Evolutionary conservation across 805 yeast species (phyloP).

Genomic region (Schwanniomyces yamadae): DNA sequence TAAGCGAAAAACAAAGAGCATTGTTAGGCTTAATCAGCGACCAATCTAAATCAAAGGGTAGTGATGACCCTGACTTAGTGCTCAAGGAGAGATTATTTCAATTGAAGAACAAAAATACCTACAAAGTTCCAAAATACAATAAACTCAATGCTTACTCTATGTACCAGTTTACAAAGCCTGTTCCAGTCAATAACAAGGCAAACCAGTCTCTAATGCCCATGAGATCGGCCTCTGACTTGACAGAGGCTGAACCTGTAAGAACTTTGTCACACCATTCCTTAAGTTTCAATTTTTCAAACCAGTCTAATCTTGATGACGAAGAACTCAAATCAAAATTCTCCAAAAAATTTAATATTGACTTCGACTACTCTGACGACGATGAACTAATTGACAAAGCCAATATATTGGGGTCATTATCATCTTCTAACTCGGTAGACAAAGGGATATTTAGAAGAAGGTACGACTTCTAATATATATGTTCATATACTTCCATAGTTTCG

Average conservation of each 20-base stretch:
- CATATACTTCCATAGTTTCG: no score
- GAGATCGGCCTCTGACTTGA: background rate
- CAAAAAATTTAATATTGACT: constrained; percentile 10
- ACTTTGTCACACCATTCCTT: background rate
- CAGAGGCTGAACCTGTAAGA: background rate
- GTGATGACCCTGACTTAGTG: constrained; percentile 17
- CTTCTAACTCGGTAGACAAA: background rate
- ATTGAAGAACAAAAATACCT: constrained; percentile 9
- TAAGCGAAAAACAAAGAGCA: constrained; percentile 44
- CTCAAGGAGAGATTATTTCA: constrained; percentile 23
- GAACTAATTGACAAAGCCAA: constrained; percentile 1
- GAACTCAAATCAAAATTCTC: constrained; percentile 7
- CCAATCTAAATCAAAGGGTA: constrained; percentile 6
- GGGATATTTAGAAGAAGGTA: constrained; percentile 2
- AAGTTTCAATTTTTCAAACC: no score
- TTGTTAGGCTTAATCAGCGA: constrained; percentile 39
- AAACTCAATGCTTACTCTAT: constrained; percentile 2
- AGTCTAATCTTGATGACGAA: constrained; percentile 1
- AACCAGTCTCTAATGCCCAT: background rate
- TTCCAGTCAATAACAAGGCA: background rate
- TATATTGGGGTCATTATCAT: constrained; percentile 1
- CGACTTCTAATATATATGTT: constrained; percentile 1
- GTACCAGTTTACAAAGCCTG: constrained; percentile 2
- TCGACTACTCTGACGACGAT: constrained; percentile 6
- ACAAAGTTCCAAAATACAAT: constrained; percentile 20